Evolutionary conservation across 176 grass and related monocot genomes (phyloP).

Genomic region (Stipa capillata): DNA sequence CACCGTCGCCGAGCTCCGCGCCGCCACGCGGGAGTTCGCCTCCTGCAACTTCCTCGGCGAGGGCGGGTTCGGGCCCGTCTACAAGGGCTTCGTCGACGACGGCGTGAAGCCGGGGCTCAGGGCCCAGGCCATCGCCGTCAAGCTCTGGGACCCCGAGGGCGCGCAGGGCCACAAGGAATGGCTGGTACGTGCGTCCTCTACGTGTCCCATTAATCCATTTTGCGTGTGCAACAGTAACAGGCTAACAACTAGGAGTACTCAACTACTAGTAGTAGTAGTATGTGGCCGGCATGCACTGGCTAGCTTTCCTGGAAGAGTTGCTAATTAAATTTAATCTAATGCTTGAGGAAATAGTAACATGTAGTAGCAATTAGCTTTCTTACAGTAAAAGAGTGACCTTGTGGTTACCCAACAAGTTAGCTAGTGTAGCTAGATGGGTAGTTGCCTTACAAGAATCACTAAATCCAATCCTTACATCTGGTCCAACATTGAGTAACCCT

Average conservation of each 20-base stretch:
- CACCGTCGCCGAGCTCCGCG: slow-evolving; percentile 41
- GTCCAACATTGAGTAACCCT: slow-evolving; percentile 17
- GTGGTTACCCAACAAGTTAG: slow-evolving; percentile 5
- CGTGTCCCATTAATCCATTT: not conserved
- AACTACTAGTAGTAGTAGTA: not conserved
- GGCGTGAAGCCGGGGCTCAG: slow-evolving; percentile 51
- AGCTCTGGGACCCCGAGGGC: slow-evolving; percentile 71
- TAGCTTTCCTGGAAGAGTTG: slow-evolving; percentile 22
- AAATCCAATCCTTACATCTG: slow-evolving; percentile 14
- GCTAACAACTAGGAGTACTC: not conserved
- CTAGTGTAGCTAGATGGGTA: not conserved
- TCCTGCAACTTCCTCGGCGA: slow-evolving; percentile 68
- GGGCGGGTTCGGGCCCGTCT: slow-evolving; percentile 68
- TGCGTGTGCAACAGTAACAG: not conserved
- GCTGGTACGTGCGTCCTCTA: slow-evolving; percentile 21
- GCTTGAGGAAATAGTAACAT: not conserved
- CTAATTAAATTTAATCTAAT: not conserved
- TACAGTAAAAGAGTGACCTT: slow-evolving; percentile 33
- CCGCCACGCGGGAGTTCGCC: slow-evolving; percentile 40
- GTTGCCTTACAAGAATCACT: slow-evolving; percentile 39
- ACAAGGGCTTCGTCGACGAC: slow-evolving; percentile 58
- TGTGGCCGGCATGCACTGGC: not conserved
- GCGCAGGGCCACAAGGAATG: slow-evolving; percentile 71
- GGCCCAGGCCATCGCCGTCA: slow-evolving; percentile 61
- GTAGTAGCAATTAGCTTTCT: slow-evolving; percentile 14